Evolutionary conservation across 768 basidiomycete species (phyloP), one percentile per base, ranked within the genome.

Genomic region (Tricholoma furcatifolium): DNA sequence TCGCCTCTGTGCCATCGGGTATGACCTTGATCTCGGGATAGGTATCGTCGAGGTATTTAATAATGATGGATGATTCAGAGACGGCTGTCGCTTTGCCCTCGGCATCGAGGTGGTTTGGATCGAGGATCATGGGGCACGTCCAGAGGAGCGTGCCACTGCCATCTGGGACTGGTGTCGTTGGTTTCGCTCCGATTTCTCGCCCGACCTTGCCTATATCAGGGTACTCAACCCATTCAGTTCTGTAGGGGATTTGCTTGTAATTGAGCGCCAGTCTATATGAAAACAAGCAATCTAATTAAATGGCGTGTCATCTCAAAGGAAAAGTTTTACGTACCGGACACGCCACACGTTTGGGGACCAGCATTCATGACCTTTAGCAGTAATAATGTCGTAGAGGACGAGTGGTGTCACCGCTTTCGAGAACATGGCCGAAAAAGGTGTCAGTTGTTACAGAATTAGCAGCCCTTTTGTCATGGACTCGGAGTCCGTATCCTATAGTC

Each of bases 211-310:
- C 70, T 27, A 77, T 74, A 57, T 76, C 72, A 5, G 75, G 72
- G 56, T 66, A 74, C 42, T 74, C 72, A 23, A 76, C 62, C 72
- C 73, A 75, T 41, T 65, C 61, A 2, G 75, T 75, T 52, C 63
- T 67, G 65, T 76, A 68, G 3, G 69, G 56, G 12, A 67, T 36
- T 11, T 48, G 42, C 36, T 66, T 66, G 51, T 58, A 62, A 43
- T 64, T 66, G 6, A 65, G 56, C 8, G 50, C 51, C 42, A 53
- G 15, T 2, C 56, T 57, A 21, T 40, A 14, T 8, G 14, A 39
- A 23, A 3, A 18, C 4, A 18, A 35, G 14, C 18, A 17, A 31
- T 38, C 8, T 4, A 27, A 17, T n/a, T 6, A 36, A 18, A 21
- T 55, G 17, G 6, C 3, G n/a, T 7, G 21, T 15, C n/a, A 42